Conservation (phyloP, 2,329 filamentous ascomycete genomes). For the Trichophyton rubrum region DNA sequence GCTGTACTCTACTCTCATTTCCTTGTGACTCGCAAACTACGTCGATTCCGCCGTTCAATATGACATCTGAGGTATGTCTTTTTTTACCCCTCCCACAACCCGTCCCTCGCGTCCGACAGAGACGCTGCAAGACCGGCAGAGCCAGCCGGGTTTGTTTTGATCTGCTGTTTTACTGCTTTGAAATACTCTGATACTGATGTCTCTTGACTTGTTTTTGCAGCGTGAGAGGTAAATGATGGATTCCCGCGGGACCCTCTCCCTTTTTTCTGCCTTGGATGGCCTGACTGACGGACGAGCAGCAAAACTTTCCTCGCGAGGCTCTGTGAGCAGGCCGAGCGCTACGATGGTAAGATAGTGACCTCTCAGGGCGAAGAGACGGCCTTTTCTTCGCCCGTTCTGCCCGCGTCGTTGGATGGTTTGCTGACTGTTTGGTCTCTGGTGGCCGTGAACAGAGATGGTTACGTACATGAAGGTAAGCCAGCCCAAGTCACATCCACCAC, state of each 20-base stretch:
- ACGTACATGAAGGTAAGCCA: constrained; percentile 83
- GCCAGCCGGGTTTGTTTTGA: constrained; percentile 27
- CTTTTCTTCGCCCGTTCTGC: constrained; percentile 11
- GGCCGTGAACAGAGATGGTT: constrained; percentile 62
- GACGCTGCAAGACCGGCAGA: not conserved
- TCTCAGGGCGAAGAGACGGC: not conserved
- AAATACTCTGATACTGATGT: constrained; percentile 15
- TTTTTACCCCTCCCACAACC: constrained; percentile 18
- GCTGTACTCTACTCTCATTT: not conserved
- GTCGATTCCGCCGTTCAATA: constrained; percentile 30
- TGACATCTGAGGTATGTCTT: constrained; percentile 51
- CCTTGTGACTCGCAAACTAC: not conserved
- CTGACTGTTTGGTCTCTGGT: constrained; percentile 12
- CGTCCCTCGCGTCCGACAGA: not conserved
- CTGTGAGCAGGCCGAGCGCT: constrained; percentile 99
- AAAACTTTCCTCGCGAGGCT: constrained; percentile 99
- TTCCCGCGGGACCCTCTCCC: constrained; percentile 13
- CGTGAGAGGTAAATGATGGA: constrained; percentile 53
- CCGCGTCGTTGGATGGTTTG: constrained; percentile 3
- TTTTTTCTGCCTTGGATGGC: constrained; percentile 4
- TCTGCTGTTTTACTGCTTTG: not conserved
- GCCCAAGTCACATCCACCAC: no score
- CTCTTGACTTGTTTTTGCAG: constrained; percentile 31
- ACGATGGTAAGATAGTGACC: constrained; percentile 58
- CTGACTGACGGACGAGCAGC: constrained; percentile 41